A percentile compares a stretch with the other conserved stretches of the same genome.
These are phyloP conservation scores for Penicillium crystallinum DNA, from an alignment of 495 filamentous ascomycete species.

Conservation along the genomic window DNA sequence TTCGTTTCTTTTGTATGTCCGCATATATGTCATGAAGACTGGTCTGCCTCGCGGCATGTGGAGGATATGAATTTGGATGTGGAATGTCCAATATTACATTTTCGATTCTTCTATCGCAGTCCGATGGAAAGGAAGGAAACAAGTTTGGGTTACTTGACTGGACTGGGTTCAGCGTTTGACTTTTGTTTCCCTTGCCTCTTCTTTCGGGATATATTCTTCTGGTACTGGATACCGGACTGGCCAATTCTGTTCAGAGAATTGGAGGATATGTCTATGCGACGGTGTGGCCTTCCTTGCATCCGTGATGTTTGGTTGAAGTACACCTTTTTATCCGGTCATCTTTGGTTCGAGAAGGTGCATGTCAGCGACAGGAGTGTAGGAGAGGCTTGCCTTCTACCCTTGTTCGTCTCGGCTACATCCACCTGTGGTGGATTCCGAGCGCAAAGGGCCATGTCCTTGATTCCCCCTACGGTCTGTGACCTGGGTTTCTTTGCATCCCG, in stretches of 20 bases:
- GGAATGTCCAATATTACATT: constrained; percentile 39
- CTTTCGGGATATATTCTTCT: constrained; percentile 28
- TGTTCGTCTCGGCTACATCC: constrained; percentile 7
- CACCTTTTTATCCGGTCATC: constrained; percentile 6
- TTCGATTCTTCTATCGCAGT: constrained; percentile 39
- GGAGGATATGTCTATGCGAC: constrained; percentile 26
- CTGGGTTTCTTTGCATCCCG: constrained; percentile 3
- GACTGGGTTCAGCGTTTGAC: constrained; percentile 18
- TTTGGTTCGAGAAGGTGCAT: constrained; percentile 4
- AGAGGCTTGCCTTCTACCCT: neutral
- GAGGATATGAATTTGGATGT: constrained; percentile 49
- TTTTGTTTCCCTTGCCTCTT: constrained; percentile 9
- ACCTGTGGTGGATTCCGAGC: constrained; percentile 20
- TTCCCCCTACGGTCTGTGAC: constrained; percentile 20
- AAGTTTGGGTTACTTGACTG: constrained; percentile 2
- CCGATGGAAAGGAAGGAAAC: constrained; percentile 15
- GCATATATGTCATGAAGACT: constrained; percentile 52
- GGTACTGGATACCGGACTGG: constrained; percentile 47
- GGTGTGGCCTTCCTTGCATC: constrained; percentile 27
- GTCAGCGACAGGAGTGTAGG: constrained; percentile 1
- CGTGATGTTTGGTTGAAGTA: constrained; percentile 32
- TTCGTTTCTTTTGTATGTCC: constrained; percentile 31
- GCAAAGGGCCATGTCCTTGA: constrained; percentile 9
- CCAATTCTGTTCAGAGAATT: constrained; percentile 19
- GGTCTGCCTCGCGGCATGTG: constrained; percentile 55